Percentiles rank a stretch among this genome's conserved stretches.
Evolutionary conservation across 192 early-diverging fungal genomes (phyloP).

Genomic region (Piromyces sp.): DNA sequence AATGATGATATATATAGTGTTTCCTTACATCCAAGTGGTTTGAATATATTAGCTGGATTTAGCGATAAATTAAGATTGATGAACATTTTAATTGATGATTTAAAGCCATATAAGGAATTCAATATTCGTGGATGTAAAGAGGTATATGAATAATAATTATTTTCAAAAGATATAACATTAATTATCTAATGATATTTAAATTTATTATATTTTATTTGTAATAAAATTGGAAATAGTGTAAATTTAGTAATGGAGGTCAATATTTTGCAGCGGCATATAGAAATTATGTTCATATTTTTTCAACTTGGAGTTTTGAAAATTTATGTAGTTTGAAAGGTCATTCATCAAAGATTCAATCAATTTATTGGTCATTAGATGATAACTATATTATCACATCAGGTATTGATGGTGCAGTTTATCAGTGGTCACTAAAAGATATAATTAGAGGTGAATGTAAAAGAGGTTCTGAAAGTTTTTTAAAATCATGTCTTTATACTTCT

Average conservation of each 20-base stretch:
- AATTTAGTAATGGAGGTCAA: not conserved
- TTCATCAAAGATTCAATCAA: slow-evolving; percentile 22
- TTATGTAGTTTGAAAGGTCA: slow-evolving; percentile 34
- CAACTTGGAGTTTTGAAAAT: not conserved
- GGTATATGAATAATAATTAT: no score
- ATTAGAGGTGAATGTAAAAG: slow-evolving; percentile 19
- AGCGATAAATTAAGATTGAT: slow-evolving; percentile 39
- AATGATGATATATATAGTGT: slow-evolving; percentile 40
- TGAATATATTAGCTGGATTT: slow-evolving; percentile 47
- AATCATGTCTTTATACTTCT: slow-evolving; percentile 34
- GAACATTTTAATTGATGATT: slow-evolving; percentile 43
- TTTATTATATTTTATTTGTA: no score
- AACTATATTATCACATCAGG: not conserved
- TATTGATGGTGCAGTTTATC: slow-evolving; percentile 41
- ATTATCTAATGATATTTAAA: no score
- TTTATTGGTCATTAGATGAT: not conserved
- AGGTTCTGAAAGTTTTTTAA: slow-evolving; percentile 36
- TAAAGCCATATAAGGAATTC: slow-evolving; percentile 35
- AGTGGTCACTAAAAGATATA: slow-evolving; percentile 30
- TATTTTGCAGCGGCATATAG: not conserved
- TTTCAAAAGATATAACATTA: no score
- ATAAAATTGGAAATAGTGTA: not conserved
- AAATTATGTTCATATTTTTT: not conserved
- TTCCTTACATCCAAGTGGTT: slow-evolving; percentile 41
- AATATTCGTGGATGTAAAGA: slow-evolving; percentile 38